Evolutionary conservation across 176 grass and related monocot genomes (phyloP).

Genomic region (Typha latifolia): DNA sequence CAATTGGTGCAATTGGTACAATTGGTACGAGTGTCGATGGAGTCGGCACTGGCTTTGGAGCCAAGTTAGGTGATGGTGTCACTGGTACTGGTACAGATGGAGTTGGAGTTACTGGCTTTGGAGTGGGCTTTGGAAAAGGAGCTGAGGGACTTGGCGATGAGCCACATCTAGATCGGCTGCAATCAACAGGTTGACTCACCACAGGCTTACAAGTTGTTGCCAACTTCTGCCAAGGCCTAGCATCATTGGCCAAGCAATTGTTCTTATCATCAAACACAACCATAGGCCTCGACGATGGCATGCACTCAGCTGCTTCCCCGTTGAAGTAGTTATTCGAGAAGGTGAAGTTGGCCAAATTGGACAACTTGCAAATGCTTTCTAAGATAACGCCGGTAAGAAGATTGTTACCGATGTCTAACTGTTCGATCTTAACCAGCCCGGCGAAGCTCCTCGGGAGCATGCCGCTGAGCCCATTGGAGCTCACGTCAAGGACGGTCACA

Average conservation of each 20-base stretch:
- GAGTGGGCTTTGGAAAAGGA: not conserved
- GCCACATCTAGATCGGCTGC: constrained; percentile 31
- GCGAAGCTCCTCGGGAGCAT: constrained; percentile 30
- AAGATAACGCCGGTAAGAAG: constrained; percentile 26
- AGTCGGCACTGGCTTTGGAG: too few relatives aligned
- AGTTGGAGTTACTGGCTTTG: not conserved
- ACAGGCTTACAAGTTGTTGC: constrained; percentile 22
- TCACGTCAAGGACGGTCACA: constrained; percentile 37
- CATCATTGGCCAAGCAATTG: constrained; percentile 32
- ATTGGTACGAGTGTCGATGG: too few relatives aligned
- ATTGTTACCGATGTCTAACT: constrained; percentile 48
- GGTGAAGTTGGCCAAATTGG: constrained; percentile 39
- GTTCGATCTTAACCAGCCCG: constrained; percentile 31
- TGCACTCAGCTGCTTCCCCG: constrained; percentile 22
- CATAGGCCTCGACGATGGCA: not conserved
- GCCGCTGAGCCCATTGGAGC: constrained; percentile 34
- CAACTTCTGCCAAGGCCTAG: constrained; percentile 32
- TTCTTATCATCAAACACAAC: constrained; percentile 33
- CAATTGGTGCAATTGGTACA: too few relatives aligned
- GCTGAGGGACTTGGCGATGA: not conserved
- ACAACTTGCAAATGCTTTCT: constrained; percentile 28
- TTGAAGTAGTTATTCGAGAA: constrained; percentile 67
- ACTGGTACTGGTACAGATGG: not conserved
- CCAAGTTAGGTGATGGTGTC: not conserved
- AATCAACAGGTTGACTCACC: constrained; percentile 33